phyloP scores from a whole-genome alignment of 2,329 filamentous ascomycete species.

The Talaromyces amestolkiae region DNA sequence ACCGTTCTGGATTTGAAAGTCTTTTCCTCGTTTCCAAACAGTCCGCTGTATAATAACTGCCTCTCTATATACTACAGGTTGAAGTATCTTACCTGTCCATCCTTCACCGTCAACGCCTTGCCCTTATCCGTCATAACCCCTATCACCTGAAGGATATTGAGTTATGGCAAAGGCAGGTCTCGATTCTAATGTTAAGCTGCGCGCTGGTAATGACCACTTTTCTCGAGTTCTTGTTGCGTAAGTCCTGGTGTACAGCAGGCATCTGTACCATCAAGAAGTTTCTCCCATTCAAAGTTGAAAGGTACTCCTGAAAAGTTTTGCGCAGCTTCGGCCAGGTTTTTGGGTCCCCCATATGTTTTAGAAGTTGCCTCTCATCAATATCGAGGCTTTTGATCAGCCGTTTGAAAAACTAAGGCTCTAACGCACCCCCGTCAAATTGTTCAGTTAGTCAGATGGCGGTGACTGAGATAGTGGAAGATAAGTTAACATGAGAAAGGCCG shows the following conservation, averaged over 20 bases:
- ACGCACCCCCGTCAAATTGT: constrained; percentile 53
- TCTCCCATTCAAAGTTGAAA: constrained; percentile 65
- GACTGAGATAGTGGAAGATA: no score
- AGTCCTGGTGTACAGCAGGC: constrained; percentile 85
- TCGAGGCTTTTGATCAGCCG: constrained; percentile 63
- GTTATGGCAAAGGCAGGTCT: constrained; percentile 51
- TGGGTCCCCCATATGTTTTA: no score
- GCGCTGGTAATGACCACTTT: constrained; percentile 43
- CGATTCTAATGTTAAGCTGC: constrained; percentile 50
- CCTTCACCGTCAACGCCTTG: constrained; percentile 38
- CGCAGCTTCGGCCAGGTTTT: no score
- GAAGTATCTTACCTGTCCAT: constrained; percentile 58
- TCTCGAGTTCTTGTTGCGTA: constrained; percentile 66
- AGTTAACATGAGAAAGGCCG: no score
- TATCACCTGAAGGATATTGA: no score
- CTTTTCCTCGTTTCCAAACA: constrained; percentile 66
- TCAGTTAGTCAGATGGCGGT: no score
- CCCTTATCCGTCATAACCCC: constrained; percentile 30
- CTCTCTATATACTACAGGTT: constrained; percentile 68
- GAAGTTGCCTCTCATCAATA: constrained; percentile 44
- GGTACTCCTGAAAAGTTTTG: no score
- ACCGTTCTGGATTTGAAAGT: constrained; percentile 34
- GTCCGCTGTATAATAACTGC: constrained; percentile 65
- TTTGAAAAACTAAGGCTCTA: constrained; percentile 78
- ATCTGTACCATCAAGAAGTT: constrained; percentile 78